These are phyloP conservation scores for Trebouxiophyceae sp. DNA, from an alignment of 163 green algal species.

Conservation along the genomic window DNA sequence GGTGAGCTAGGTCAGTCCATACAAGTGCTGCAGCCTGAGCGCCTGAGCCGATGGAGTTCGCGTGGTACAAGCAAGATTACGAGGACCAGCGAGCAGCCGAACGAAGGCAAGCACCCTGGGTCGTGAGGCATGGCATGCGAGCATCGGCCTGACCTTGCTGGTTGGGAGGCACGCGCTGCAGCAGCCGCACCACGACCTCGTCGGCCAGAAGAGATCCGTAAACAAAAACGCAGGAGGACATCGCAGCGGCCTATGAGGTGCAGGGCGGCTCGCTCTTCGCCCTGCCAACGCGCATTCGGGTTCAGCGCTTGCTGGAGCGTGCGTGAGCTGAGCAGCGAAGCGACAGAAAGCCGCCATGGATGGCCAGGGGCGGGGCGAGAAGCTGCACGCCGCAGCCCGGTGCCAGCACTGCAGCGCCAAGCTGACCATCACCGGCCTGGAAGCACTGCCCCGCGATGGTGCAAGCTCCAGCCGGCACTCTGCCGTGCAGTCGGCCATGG, in stretches of 20 bases:
- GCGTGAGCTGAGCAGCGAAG: background rate
- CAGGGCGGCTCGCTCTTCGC: background rate
- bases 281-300: background rate
- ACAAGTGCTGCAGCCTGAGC: slow-evolving; percentile 11
- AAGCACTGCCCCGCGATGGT: background rate
- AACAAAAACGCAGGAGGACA: slow-evolving; percentile 7
- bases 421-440: slow-evolving; percentile 19
- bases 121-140: slow-evolving; percentile 8
- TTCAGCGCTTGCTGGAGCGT: background rate
- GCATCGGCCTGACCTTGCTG: slow-evolving; percentile 11
- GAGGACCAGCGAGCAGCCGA: too few relatives aligned
- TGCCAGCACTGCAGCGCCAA: slow-evolving; percentile 33
- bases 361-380: background rate
- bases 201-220: slow-evolving; percentile 21
- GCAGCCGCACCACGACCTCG: slow-evolving; percentile 15
- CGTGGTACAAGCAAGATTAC: too few relatives aligned
- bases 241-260: background rate
- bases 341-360: background rate
- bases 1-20: too few relatives aligned
- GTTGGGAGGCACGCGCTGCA: slow-evolving; percentile 2
- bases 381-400: background rate
- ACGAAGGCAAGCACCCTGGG: slow-evolving; percentile 11
- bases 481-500: background rate
- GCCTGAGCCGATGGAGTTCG: background rate
- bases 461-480: background rate